A percentile compares a stretch with the other conserved stretches of the same genome.
These are phyloP conservation scores for Cnidoscolus chayamansa DNA, from an alignment of 441 rosid genomes.

Conservation along the genomic window DNA sequence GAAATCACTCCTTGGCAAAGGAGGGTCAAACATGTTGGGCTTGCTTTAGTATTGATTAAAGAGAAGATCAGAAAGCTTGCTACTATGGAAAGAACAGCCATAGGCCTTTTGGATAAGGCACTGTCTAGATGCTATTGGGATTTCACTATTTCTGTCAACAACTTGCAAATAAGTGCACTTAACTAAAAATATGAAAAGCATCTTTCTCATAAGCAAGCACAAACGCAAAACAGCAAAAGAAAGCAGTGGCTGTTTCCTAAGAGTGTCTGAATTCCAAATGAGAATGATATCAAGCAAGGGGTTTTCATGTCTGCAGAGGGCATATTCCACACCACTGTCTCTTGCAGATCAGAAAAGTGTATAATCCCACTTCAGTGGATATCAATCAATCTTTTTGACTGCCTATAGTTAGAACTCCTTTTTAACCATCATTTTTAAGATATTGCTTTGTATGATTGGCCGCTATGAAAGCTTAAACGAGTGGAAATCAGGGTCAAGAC, in stretches of 20 bases:
- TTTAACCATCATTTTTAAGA: constrained; percentile 5
- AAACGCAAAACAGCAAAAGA: background rate
- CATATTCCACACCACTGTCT: constrained; percentile 6
- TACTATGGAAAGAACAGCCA: background rate
- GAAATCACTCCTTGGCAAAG: background rate
- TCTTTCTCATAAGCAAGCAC: background rate
- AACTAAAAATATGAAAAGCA: background rate
- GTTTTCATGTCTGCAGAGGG: background rate
- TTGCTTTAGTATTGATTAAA: constrained; percentile 9
- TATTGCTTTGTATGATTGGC: constrained; percentile 8
- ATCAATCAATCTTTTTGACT: background rate
- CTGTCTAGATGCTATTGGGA: background rate
- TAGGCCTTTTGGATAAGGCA: background rate
- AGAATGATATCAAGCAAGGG: background rate
- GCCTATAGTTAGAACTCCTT: background rate
- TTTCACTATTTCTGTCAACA: background rate
- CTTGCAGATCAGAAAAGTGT: background rate
- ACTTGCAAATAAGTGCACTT: constrained; percentile 14
- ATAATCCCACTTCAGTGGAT: background rate
- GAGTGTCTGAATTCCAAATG: constrained; percentile 5
- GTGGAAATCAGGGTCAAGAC: background rate
- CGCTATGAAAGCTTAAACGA: background rate
- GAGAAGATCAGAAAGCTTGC: background rate
- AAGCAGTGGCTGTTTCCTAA: background rate
- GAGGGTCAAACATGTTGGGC: background rate